These are phyloP conservation scores for Wickerhamomyces rabaulensis DNA, from an alignment of 805 yeast species.

Conservation along the genomic window DNA sequence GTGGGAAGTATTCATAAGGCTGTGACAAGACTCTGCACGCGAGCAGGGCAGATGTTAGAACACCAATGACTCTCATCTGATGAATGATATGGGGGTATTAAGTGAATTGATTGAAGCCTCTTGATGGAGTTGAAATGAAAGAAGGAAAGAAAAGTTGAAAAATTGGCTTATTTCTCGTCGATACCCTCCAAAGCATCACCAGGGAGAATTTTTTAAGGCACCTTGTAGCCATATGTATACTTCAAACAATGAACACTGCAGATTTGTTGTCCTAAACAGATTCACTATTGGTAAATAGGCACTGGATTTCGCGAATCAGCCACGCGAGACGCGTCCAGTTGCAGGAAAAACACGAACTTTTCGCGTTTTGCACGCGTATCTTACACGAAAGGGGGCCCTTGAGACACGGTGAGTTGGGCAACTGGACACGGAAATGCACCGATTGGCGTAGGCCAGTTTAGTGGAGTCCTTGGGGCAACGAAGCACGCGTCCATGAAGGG, in stretches of 20 bases:
- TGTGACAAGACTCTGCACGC: constrained; percentile 26
- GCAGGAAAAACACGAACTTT: neutral
- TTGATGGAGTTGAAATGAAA: neutral
- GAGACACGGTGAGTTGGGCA: no score
- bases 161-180: neutral
- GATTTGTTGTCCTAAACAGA: neutral
- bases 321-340: neutral
- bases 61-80: neutral
- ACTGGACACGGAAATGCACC: no score
- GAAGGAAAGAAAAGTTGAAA: neutral
- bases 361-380: neutral
- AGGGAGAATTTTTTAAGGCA: neutral
- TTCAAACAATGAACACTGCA: neutral
- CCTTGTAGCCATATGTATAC: neutral
- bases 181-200: neutral
- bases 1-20: constrained; percentile 68
- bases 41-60: neutral
- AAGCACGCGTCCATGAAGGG: neutral
- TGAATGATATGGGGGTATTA: neutral
- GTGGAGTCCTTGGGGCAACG: neutral
- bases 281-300: neutral
- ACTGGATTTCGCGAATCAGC: neutral
- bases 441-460: no score
- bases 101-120: neutral
- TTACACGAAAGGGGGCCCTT: neutral